Evolutionary conservation across 2,329 filamentous ascomycete species (phyloP).

Genomic region (Botrytis tulipae): DNA sequence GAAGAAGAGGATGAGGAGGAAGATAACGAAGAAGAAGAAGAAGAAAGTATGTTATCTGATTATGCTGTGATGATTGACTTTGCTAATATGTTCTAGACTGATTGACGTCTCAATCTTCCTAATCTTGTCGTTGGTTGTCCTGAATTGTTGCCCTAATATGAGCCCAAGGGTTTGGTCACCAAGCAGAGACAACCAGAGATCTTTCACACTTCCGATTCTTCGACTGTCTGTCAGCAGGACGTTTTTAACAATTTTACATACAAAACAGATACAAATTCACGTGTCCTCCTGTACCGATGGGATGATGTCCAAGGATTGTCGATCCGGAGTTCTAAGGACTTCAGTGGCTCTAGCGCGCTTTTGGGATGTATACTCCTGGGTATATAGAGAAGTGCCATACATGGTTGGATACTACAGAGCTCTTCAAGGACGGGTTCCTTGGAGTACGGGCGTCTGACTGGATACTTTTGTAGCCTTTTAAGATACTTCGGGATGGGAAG

Average conservation of each 20-base stretch:
- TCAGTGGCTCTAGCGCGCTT: not conserved
- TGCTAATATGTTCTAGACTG: not conserved
- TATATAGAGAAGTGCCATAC: not conserved
- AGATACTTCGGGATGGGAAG: not conserved
- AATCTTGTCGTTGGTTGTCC: not conserved
- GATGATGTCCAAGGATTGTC: not conserved
- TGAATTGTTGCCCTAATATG: rapidly evolving
- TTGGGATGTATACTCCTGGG: not conserved
- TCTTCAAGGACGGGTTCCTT: not conserved
- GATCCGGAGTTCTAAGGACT: not conserved
- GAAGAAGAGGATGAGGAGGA: not conserved
- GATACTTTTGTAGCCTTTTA: not conserved
- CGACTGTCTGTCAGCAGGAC: too few relatives aligned
- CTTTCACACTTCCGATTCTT: not conserved
- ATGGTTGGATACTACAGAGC: not conserved
- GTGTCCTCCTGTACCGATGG: not conserved
- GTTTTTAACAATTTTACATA: not conserved
- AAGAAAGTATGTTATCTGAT: not conserved
- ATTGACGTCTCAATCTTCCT: too few relatives aligned
- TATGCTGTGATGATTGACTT: not conserved
- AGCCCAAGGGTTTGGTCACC: not conserved
- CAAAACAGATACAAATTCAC: too few relatives aligned
- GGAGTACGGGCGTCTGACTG: not conserved
- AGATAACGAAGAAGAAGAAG: not conserved
- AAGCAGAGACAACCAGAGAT: not conserved